Evolutionary conservation across 2,329 filamentous ascomycete species (phyloP).

Genomic region (Elsinoe arachidis): DNA sequence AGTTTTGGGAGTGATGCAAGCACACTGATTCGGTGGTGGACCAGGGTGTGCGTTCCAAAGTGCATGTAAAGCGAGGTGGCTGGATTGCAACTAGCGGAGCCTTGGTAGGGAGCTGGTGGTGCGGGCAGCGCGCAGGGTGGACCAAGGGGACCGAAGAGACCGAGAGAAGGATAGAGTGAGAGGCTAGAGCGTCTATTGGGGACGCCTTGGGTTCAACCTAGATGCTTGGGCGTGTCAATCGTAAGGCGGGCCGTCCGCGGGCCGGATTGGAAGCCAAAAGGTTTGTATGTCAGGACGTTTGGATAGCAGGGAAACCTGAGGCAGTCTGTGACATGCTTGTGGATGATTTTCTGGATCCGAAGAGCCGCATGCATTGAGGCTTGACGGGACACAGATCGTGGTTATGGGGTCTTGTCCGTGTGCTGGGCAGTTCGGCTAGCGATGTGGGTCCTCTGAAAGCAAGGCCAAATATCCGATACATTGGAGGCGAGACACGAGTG

Average conservation of each 20-base stretch:
- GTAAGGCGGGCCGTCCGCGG: constrained; percentile 10
- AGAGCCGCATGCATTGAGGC: constrained; percentile 11
- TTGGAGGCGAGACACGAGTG: background rate
- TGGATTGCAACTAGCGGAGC: constrained; percentile 9
- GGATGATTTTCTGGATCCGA: background rate
- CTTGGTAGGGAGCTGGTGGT: constrained; percentile 8
- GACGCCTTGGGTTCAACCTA: constrained; percentile 5
- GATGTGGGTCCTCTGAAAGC: background rate
- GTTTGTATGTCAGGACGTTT: background rate
- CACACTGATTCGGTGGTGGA: constrained; percentile 8
- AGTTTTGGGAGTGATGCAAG: background rate
- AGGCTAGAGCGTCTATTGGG: constrained; percentile 11
- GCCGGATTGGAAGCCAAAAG: background rate
- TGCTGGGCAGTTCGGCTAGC: constrained; percentile 5
- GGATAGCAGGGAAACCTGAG: background rate
- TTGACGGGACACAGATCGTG: constrained; percentile 11
- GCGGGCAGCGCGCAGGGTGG: constrained; percentile 5
- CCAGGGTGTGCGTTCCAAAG: background rate
- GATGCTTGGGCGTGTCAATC: constrained; percentile 6
- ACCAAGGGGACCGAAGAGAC: constrained; percentile 8
- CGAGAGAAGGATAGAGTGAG: constrained; percentile 7
- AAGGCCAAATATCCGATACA: constrained; percentile 6
- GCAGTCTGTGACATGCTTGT: background rate
- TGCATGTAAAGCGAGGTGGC: constrained; percentile 8
- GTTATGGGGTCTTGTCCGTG: background rate